Conservation (phyloP, 2,329 filamentous ascomycete genomes). For the Colletotrichum acutatum region DNA sequence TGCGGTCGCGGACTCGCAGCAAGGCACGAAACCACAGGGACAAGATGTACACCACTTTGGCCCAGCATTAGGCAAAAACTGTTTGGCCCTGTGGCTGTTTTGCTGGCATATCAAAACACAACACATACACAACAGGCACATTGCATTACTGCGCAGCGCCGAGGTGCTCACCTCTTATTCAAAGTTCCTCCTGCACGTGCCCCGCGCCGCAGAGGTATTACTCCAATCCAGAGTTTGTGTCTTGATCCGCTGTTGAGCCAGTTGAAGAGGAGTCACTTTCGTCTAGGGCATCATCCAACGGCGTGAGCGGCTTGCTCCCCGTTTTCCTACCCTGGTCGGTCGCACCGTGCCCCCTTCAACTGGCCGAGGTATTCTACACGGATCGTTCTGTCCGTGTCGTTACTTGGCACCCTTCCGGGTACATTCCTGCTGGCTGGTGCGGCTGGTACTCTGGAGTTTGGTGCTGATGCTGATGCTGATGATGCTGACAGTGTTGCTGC, state of each 20-base stretch:
- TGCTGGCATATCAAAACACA: slow-evolving; percentile 33
- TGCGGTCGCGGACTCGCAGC: background rate
- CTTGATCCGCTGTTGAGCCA: slow-evolving; percentile 2
- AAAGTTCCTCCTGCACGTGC: slow-evolving; percentile 29
- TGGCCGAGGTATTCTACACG: slow-evolving; percentile 3
- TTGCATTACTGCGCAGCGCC: background rate
- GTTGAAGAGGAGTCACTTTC: background rate
- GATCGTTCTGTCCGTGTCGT: slow-evolving; percentile 9
- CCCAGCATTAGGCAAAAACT: slow-evolving; percentile 9
- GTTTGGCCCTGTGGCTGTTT: slow-evolving; percentile 16
- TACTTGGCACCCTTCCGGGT: background rate
- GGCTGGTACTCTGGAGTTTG: background rate
- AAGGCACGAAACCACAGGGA: background rate
- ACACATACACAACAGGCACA: slow-evolving; percentile 17
- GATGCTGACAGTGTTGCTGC: background rate
- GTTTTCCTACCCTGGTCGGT: background rate
- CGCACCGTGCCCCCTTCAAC: slow-evolving; percentile 7
- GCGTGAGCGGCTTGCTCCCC: slow-evolving; percentile 15
- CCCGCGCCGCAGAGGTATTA: slow-evolving; percentile 8
- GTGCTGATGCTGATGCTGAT: background rate
- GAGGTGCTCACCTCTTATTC: slow-evolving; percentile 10
- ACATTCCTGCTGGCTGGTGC: background rate
- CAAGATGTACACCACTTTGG: slow-evolving; percentile 1
- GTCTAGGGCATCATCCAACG: slow-evolving; percentile 13
- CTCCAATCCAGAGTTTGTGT: slow-evolving; percentile 22